These are phyloP conservation scores for Aspergillus sp. DNA, from an alignment of 2,329 filamentous ascomycete species.

Conservation along the genomic window DNA sequence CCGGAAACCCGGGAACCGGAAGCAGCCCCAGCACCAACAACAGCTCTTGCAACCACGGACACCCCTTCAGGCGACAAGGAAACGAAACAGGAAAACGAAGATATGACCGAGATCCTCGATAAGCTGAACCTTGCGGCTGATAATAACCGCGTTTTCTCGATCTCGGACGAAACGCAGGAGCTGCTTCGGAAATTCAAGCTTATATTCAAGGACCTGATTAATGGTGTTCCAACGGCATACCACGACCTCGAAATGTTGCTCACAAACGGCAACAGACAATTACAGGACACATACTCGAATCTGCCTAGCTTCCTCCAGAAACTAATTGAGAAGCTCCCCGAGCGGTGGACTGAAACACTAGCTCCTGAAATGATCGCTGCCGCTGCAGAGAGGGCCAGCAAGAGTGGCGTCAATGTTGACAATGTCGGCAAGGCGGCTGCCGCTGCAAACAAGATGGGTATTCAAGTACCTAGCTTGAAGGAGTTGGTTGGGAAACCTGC, in stretches of 20 bases:
- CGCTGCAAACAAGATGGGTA: conserved; percentile 64
- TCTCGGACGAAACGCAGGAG: conserved; percentile 80
- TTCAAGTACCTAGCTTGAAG: conserved; percentile 71
- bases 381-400: conserved; percentile 65
- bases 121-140: conserved; percentile 78
- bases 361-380: conserved; percentile 81
- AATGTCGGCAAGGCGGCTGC: conserved; percentile 52
- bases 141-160: conserved; percentile 81
- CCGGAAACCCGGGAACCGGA: conserved; percentile 11
- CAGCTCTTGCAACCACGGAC: neutral
- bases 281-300: conserved; percentile 63
- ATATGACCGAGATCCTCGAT: conserved; percentile 77
- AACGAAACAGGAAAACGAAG: conserved; percentile 62
- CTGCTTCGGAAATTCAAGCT: conserved; percentile 82
- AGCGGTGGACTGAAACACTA: conserved; percentile 73
- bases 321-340: conserved; percentile 78
- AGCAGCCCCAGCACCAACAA: neutral
- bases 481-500: conserved; percentile 82
- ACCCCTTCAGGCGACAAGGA: conserved; percentile 35
- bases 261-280: conserved; percentile 61
- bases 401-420: conserved; percentile 61
- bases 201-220: conserved; percentile 87
- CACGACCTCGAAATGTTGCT: conserved; percentile 75
- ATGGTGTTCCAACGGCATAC: conserved; percentile 91
- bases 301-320: conserved; percentile 81